Evolutionary conservation across 139 green algal genomes (phyloP), one percentile per base, ranked within the genome.

Genomic region (Raphidocelis subcapitata): DNA sequence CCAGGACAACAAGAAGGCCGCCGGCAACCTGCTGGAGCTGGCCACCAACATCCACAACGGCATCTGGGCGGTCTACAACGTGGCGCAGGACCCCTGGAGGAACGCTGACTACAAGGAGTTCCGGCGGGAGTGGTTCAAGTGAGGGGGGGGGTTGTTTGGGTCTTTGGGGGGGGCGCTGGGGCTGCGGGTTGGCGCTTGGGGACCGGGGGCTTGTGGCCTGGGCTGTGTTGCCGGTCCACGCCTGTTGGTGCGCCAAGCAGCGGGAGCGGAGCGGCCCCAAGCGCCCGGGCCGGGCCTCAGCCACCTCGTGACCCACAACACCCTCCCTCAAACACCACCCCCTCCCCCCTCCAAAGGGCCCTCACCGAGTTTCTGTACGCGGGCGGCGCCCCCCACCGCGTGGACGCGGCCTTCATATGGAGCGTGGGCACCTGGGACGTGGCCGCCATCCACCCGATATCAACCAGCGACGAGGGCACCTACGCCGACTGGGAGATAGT

Each of bases 61-160:
- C 16, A 78, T 78, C 52, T 78, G 72, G 72, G 72, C 72, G 21
- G 72, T 78, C 10, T 78, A 78, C 65, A 78, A 78, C 35, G 28
- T 28, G 0, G 51, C 51, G 5, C 72, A 78, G 56, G 72, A 78
- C 35, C 72, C 72, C 54, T 78, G 72, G 72, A 32, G 47, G 33
- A 46, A 62, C 4, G 36, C 57, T 20, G 21, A 67, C 60, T 49
- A 44, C 29, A 41, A 44, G 20, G 20, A 10, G 31, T 54, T 35
- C 33, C 14, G 64, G 14, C 64, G 37, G 16, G 3, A 59, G 0
- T 61, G 32, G 61, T 54, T 49, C 31, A 44, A 46, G 56, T 32
- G 32, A 32, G 62, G 20, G n/a, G n/a, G n/a, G n/a, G n/a, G 16
- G 47, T 18, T 56, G 16, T 56, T 56, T 15, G 47, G 18, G 47